Conservation (phyloP, 1,139 yeast species). For the Candida sp. region DNA sequence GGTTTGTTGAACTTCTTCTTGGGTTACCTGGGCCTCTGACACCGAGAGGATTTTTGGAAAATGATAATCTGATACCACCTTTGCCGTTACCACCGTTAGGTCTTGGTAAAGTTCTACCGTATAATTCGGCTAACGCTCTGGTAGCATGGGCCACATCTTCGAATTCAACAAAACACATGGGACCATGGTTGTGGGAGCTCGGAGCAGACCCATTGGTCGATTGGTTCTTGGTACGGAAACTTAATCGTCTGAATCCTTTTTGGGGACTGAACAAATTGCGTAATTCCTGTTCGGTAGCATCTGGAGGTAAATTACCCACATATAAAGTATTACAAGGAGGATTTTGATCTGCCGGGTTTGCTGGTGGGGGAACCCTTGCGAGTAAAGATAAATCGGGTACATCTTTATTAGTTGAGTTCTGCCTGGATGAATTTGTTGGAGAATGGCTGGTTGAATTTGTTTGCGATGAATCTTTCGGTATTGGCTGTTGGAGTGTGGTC, state of each 20-base stretch:
- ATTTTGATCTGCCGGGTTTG: conserved; percentile 98
- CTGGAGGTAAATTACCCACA: conserved; percentile 97
- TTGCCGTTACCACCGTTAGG: conserved; percentile 67
- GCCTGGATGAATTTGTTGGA: conserved; percentile 6
- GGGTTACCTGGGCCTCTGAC: conserved; percentile 72
- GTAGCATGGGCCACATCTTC: conserved; percentile 96
- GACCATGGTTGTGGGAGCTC: conserved; percentile 70
- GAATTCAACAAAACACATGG: conserved; percentile 99
- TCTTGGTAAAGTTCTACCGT: conserved; percentile 80
- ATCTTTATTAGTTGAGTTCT: conserved; percentile 23
- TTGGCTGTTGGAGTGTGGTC: conserved; percentile 6
- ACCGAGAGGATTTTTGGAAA: conserved; percentile 94
- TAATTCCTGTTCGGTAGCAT: conserved; percentile 91
- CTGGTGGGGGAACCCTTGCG: conserved; percentile 90
- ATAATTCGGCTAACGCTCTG: conserved; percentile 86
- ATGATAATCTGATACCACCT: conserved; percentile 92
- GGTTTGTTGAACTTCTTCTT: conserved; percentile 39
- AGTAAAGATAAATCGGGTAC: conserved; percentile 72
- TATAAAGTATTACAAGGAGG: conserved; percentile 98
- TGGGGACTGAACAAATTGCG: conserved; percentile 85
- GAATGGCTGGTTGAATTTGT: conserved; percentile 12
- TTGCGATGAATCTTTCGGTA: conserved; percentile 5
- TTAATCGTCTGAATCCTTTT: conserved; percentile 86
- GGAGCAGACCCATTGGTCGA: conserved; percentile 22
- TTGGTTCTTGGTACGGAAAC: conserved; percentile 74